phyloP scores from a whole-genome alignment of 2,329 filamentous ascomycete species.

The Penicillium sp. region DNA sequence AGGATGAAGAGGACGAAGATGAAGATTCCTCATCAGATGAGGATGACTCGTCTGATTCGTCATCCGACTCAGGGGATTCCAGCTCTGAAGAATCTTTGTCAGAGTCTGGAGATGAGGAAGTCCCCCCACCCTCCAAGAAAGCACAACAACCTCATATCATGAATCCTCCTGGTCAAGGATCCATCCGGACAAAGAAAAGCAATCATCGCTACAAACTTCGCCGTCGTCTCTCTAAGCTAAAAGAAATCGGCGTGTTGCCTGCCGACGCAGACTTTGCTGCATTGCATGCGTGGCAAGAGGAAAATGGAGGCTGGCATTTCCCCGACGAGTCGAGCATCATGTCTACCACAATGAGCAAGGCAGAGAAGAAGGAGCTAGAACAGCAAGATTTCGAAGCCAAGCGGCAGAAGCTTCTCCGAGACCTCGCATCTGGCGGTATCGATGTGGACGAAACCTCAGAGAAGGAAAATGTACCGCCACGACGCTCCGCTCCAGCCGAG shows the following conservation, averaged over 20 bases:
- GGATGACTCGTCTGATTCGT: constrained; percentile 18
- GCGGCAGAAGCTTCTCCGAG: constrained; percentile 52
- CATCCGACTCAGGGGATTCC: constrained; percentile 24
- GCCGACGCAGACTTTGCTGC: constrained; percentile 52
- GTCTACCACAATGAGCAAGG: constrained; percentile 18
- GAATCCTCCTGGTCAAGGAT: constrained; percentile 51
- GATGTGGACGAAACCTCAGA: constrained; percentile 42
- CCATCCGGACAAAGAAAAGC: constrained; percentile 51
- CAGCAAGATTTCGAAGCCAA: constrained; percentile 50
- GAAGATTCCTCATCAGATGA: too few relatives aligned
- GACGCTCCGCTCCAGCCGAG: constrained; percentile 11
- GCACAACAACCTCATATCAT: constrained; percentile 12
- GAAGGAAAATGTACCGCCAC: constrained; percentile 32
- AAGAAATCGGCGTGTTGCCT: constrained; percentile 53
- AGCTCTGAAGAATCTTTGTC: constrained; percentile 29
- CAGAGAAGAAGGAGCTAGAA: constrained; percentile 27
- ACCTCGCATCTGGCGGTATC: constrained; percentile 53
- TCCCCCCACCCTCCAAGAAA: constrained; percentile 13
- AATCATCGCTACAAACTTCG: constrained; percentile 55
- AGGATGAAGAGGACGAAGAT: neutral
- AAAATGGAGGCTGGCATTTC: constrained; percentile 24
- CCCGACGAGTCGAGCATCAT: constrained; percentile 20
- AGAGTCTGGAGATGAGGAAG: constrained; percentile 36
- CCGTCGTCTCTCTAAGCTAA: constrained; percentile 52
- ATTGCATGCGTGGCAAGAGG: constrained; percentile 40